phyloP scores from a whole-genome alignment of 257 asterid species.

The Plantago ovata region DNA sequence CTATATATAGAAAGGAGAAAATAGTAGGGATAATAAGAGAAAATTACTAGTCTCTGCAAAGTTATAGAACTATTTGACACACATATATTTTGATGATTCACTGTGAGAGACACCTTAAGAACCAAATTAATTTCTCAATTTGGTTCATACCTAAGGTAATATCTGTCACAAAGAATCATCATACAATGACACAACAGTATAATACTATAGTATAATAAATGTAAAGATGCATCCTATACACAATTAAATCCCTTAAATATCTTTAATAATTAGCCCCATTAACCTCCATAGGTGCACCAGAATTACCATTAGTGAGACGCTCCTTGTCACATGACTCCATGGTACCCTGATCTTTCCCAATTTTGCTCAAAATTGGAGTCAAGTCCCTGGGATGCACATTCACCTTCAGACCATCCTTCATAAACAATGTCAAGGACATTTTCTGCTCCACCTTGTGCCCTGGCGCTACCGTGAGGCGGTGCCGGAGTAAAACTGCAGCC shows the following conservation, averaged over 20 bases:
- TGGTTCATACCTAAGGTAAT: background rate
- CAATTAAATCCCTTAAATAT: background rate
- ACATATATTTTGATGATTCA: conserved; percentile 7
- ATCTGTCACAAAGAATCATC: conserved; percentile 14
- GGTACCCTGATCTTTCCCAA: conserved; percentile 19
- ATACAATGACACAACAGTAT: background rate
- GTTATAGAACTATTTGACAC: background rate
- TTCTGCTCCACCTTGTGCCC: conserved; percentile 62
- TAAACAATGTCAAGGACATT: conserved; percentile 62
- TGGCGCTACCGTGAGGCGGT: conserved; percentile 39
- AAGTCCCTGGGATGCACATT: conserved; percentile 47
- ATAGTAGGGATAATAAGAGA: background rate
- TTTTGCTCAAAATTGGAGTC: conserved; percentile 35
- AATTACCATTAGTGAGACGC: conserved; percentile 5
- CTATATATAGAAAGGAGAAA: background rate
- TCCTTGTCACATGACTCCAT: conserved; percentile 19
- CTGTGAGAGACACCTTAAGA: conserved; percentile 16
- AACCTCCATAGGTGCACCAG: conserved; percentile 1
- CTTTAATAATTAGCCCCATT: conserved; percentile 14
- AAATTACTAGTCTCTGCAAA: background rate
- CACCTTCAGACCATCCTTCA: conserved; percentile 52
- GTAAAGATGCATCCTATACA: conserved; percentile 18
- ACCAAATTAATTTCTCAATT: conserved; percentile 4
- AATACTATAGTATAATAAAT: background rate
- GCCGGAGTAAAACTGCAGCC: conserved; percentile 52